Base-by-base conservation (phyloP, 129 eudicot genomes). In the Heracleum sosnowskyi region DNA sequence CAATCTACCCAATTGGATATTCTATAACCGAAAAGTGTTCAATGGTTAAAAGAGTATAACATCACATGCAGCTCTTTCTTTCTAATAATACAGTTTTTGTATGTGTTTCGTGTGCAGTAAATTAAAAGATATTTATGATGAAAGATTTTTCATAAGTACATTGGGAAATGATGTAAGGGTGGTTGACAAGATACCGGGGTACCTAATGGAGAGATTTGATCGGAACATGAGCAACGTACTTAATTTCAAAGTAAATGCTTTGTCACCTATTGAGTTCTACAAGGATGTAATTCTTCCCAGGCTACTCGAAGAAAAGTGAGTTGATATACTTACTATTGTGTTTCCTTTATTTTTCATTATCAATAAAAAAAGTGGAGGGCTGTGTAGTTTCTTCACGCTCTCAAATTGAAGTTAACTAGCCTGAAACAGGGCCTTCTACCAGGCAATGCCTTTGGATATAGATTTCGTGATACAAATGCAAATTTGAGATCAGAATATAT, bases 271-370 rank as follows among this genome's bases (percentile, higher is more conserved):
- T 79, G 76, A 84, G 7, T 95, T 84, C 88, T 95, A 95, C 85
- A 86, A 81, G 79, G 99, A 90, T 51, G 85, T 89, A 47, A 96
- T 95, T 88, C 97, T 92, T 41, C 99, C 99, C 80, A 92, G 87
- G 88, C 85, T 95, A 64, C 96, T 90, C 24, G 99, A 95, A 80
- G 99, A 95, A 86, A 90, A 86, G 99, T 95, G 81, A 90, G 97
- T 87, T 24, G 17, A 24, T 70, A 36, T 63, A 36, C 42, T 13
- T 33, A 39, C 45, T 42, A 28, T 12, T 71, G 44, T 78, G 16
- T 44, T 72, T 37, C 41, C 15, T 7, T 18, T 29, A n/a, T 28
- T 35, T 78, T 42, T n/a, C n/a, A n/a, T n/a, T n/a, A n/a, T n/a
- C n/a, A 10, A 11, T 45, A 35, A 34, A 33, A 6, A 69, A 7